Percentiles rank a stretch among this genome's conserved stretches.
phyloP scores from a whole-genome alignment of 1,284 basidiomycete species.

The Boletus semigastroideus region DNA sequence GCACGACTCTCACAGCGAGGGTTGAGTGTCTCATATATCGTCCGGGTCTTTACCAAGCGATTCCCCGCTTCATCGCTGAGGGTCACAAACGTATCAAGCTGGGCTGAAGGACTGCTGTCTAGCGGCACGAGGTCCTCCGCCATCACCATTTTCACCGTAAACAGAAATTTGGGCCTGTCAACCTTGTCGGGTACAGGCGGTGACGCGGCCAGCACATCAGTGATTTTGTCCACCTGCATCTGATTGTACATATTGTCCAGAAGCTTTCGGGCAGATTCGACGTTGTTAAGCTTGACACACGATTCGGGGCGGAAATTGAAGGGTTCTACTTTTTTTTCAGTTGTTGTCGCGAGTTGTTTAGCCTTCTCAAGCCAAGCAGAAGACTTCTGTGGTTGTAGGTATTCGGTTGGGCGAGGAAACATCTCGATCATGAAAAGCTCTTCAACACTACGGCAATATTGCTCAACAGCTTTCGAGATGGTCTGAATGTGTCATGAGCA shows the following conservation, averaged over 20 bases:
- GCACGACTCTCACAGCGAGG: slow-evolving; percentile 74
- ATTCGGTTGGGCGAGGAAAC: slow-evolving; percentile 81
- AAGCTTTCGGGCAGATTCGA: slow-evolving; percentile 87
- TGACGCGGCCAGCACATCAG: slow-evolving; percentile 58
- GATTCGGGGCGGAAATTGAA: slow-evolving; percentile 95
- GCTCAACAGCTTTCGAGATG: slow-evolving; percentile 88
- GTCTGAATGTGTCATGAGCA: slow-evolving; percentile 51
- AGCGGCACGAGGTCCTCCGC: slow-evolving; percentile 80
- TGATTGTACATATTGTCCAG: slow-evolving; percentile 94
- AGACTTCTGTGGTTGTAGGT: slow-evolving; percentile 77
- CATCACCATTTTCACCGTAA: slow-evolving; percentile 91
- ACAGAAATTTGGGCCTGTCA: slow-evolving; percentile 73
- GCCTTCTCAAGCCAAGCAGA: slow-evolving; percentile 96
- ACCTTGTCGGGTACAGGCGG: slow-evolving; percentile 72
- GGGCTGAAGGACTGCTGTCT: slow-evolving; percentile 69
- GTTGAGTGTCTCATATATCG: slow-evolving; percentile 88
- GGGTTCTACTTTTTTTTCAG: slow-evolving; percentile 89
- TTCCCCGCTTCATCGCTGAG: slow-evolving; percentile 91
- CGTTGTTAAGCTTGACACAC: slow-evolving; percentile 97
- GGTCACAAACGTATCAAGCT: slow-evolving; percentile 90
- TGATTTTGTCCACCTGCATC: slow-evolving; percentile 88
- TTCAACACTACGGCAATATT: slow-evolving; percentile 89
- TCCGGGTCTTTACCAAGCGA: slow-evolving; percentile 91
- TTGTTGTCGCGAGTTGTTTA: slow-evolving; percentile 68
- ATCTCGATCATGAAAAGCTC: slow-evolving; percentile 91